Evolutionary conservation across 805 yeast species (phyloP), one percentile per base, ranked within the genome.

Genomic region (Debaryomyces tyrocola): DNA sequence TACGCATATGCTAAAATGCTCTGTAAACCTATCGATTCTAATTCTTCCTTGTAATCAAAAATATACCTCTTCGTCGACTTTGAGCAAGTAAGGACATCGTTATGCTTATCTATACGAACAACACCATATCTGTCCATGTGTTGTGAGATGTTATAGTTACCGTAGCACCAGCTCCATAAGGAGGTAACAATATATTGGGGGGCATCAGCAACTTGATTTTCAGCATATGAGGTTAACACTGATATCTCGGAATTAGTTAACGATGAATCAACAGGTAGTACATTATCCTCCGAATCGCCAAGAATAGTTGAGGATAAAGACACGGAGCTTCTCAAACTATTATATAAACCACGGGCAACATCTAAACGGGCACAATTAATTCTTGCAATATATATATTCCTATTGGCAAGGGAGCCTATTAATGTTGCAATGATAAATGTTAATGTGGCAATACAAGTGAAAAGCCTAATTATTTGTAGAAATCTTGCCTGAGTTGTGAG

Each of bases 331-430:
- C 79, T 59, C 44, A 78, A 59, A 4, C 76, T 66, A 20, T 70
- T 59, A 53, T 79, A 82, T 7, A 83, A 59, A 1, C 87, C 87
- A 15, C 63, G 54, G 0, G 83, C 74, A 15, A 83, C 77, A 48
- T 79, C 81, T 6, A 74, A 60, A 52, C 78, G 83, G 4, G 77
- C 70, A 47, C 82, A 79, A 53, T 76, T 74, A 33, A 83, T 63
- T 34, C 72, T 55, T 6, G 70, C 66, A 8, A 74, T 56, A 50
- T 61, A 64, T 18, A 57, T 51, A 2, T 44, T 37, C 7, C 42
- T 44, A 18, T 58, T 44, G 10, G 54, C 24, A 3, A 57, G 37
- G 4, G 74, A 74, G 3, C 67, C 62, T 10, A 65, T 48, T 37
- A 67, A 48, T 6, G 61, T 43, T 7, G 54, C 49, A 6, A 69